Conservation (phyloP, 371 early-diverging fungal species). For the Funneliformis caledonium region DNA sequence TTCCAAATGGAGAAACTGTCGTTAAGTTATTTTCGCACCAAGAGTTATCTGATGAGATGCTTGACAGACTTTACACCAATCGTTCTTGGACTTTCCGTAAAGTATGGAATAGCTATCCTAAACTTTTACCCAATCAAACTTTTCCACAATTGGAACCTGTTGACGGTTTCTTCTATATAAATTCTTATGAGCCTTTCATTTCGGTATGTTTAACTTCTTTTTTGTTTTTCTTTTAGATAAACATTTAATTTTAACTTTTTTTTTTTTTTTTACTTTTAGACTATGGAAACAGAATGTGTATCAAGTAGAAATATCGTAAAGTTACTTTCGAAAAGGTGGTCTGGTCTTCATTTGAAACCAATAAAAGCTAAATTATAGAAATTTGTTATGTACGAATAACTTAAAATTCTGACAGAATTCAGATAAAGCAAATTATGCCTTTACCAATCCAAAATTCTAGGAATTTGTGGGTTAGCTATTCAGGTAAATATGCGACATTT, state of each 20-base stretch:
- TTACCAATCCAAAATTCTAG: not conserved
- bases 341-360: not conserved
- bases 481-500: no score
- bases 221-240: not conserved
- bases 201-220: constrained; percentile 52
- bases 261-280: constrained; percentile 44
- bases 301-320: constrained; percentile 61
- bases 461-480: no score
- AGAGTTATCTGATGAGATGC: constrained; percentile 47
- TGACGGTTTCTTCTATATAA: constrained; percentile 59
- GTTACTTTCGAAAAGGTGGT: constrained; percentile 56
- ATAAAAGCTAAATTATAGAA: not conserved
- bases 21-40: constrained; percentile 63
- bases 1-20: constrained; percentile 59
- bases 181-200: constrained; percentile 63
- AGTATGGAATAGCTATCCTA: constrained; percentile 73
- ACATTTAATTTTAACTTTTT: not conserved
- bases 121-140: constrained; percentile 49
- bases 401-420: no score
- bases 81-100: constrained; percentile 62
- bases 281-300: constrained; percentile 72
- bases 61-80: constrained; percentile 54
- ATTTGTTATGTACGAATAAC: not conserved
- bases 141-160: constrained; percentile 48
- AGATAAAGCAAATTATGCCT: not conserved